Conservation (phyloP, 257 asterid species). For the Fraxinus excelsior region DNA sequence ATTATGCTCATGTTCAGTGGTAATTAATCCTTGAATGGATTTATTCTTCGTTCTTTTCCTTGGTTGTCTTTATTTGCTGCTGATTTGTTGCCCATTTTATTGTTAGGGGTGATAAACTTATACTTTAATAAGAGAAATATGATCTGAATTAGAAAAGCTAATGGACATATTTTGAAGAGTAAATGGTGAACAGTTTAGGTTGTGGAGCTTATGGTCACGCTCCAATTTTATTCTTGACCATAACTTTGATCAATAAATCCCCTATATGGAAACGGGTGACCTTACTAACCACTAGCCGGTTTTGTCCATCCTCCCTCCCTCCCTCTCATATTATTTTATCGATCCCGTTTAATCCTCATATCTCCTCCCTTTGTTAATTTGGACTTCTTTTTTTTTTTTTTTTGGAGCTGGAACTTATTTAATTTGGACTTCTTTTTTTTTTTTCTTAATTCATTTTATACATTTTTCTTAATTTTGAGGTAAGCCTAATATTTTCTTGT, state of each 20-base stretch:
- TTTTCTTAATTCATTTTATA: too few relatives aligned
- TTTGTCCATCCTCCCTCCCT: neutral
- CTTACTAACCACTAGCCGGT: neutral
- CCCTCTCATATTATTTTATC: neutral
- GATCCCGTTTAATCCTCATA: neutral
- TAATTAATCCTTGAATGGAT: too few relatives aligned
- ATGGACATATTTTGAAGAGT: too few relatives aligned
- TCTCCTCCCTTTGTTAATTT: neutral
- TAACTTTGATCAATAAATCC: too few relatives aligned
- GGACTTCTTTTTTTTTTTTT: neutral
- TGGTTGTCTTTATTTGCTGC: neutral
- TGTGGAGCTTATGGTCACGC: neutral
- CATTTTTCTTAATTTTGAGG: too few relatives aligned
- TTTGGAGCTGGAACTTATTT: too few relatives aligned
- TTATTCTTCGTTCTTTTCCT: too few relatives aligned
- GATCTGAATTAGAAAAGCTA: too few relatives aligned
- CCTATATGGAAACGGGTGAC: neutral
- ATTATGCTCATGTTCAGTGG: conserved; percentile 9
- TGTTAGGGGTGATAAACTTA: neutral
- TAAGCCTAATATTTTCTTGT: too few relatives aligned
- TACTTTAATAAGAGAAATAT: too few relatives aligned
- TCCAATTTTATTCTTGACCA: neutral
- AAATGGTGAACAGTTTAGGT: too few relatives aligned
- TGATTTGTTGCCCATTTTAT: neutral
- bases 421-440: too few relatives aligned